Percentiles rank a stretch among this genome's conserved stretches.
phyloP scores from a whole-genome alignment of 1,139 yeast genomes.

The Yamadazyma trypodendri region DNA sequence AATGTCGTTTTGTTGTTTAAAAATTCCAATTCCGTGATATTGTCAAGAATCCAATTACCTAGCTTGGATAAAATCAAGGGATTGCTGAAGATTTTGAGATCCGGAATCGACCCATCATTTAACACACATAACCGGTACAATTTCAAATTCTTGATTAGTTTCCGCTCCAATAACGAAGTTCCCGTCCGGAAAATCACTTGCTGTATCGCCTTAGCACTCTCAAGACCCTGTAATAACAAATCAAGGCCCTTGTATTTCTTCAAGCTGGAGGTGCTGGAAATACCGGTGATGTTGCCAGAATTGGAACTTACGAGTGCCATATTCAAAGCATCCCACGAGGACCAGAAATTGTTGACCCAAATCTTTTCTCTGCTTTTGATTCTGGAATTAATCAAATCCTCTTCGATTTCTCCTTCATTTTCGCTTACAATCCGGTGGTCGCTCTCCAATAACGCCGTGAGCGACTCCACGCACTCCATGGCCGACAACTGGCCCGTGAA shows the following conservation, averaged over 20 bases:
- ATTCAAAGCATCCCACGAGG: slow-evolving; percentile 86
- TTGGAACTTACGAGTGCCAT: slow-evolving; percentile 32
- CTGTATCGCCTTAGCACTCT: slow-evolving; percentile 78
- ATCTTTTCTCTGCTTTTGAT: slow-evolving; percentile 58
- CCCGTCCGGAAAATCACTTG: slow-evolving; percentile 87
- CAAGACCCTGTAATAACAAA: slow-evolving; percentile 65
- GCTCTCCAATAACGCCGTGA: slow-evolving; percentile 79
- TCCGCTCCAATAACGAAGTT: slow-evolving; percentile 80
- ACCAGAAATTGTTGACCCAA: slow-evolving; percentile 92
- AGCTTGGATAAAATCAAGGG: slow-evolving; percentile 82
- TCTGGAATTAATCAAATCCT: slow-evolving; percentile 39
- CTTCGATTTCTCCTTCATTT: slow-evolving; percentile 19
- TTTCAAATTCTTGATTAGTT: slow-evolving; percentile 73
- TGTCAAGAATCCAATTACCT: slow-evolving; percentile 90
- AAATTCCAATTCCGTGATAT: slow-evolving; percentile 76
- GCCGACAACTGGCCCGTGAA: slow-evolving; percentile 86
- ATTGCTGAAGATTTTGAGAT: slow-evolving; percentile 71
- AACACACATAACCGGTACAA: slow-evolving; percentile 84
- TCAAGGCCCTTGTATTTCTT: slow-evolving; percentile 51
- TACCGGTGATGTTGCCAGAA: slow-evolving; percentile 14
- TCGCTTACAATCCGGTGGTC: slow-evolving; percentile 39
- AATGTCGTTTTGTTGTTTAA: slow-evolving; percentile 36
- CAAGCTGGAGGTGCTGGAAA: slow-evolving; percentile 12
- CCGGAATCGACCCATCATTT: slow-evolving; percentile 79
- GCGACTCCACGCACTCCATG: slow-evolving; percentile 87